A percentile compares a stretch with the other conserved stretches of the same genome.
These are phyloP conservation scores for Papilionanthe hybrid DNA, from an alignment of 116 monocot species.

Conservation along the genomic window DNA sequence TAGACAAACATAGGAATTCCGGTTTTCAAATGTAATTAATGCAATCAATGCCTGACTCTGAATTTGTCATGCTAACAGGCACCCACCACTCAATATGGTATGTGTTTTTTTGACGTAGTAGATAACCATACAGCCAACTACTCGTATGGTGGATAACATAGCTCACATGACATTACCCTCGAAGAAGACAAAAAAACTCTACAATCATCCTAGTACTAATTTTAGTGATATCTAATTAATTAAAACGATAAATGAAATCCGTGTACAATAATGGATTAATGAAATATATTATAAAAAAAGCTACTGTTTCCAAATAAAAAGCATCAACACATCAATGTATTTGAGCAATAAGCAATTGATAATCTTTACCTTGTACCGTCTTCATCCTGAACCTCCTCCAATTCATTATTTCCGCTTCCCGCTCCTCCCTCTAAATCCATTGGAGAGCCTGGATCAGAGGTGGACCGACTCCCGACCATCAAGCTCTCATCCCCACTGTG, in stretches of 20 bases:
- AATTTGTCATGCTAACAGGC: neutral
- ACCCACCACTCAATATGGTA: neutral
- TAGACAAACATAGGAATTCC: neutral
- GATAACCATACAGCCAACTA: neutral
- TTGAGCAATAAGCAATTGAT: neutral
- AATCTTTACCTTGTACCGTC: constrained; percentile 47
- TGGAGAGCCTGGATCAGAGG: constrained; percentile 14
- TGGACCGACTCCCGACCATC: constrained; percentile 9
- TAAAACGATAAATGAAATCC: neutral
- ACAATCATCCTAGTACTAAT: neutral
- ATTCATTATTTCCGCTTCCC: constrained; percentile 6
- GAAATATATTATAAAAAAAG: neutral
- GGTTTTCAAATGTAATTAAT: neutral
- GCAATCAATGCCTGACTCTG: neutral
- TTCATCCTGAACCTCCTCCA: constrained; percentile 25
- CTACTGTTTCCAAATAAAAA: neutral
- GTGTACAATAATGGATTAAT: neutral
- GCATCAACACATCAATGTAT: neutral
- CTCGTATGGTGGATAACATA: neutral
- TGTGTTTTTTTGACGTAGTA: neutral
- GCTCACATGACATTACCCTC: neutral
- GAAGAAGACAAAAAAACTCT: neutral
- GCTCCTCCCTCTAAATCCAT: constrained; percentile 27
- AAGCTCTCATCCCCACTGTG: constrained; percentile 2
- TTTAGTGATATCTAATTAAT: neutral